phyloP scores from a whole-genome alignment of 306 rosid species.

The Gleditsia sinensis region DNA sequence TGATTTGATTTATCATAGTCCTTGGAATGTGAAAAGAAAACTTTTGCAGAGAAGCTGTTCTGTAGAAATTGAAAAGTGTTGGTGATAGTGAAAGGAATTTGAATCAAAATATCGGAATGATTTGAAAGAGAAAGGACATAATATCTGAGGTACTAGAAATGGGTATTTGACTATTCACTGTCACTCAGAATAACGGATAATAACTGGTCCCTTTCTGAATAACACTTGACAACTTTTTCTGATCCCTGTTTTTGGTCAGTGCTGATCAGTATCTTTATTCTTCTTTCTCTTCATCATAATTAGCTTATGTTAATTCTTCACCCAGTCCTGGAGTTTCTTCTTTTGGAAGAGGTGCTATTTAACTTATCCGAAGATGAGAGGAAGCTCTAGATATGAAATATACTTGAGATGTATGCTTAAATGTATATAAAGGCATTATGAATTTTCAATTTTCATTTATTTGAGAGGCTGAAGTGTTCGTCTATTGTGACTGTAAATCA shows the following conservation, averaged over 20 bases:
- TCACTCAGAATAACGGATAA: neutral
- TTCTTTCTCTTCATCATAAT: neutral
- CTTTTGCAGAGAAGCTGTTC: neutral
- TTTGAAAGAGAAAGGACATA: neutral
- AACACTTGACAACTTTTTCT: neutral
- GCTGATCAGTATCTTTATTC: constrained; percentile 7
- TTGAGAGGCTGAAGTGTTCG: neutral
- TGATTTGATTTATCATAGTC: neutral
- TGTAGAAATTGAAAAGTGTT: neutral
- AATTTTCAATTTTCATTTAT: no score
- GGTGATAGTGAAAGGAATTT: neutral
- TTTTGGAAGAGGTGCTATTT: neutral
- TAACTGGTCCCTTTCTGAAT: neutral
- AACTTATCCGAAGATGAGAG: neutral
- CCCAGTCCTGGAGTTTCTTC: neutral
- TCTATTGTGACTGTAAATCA: neutral
- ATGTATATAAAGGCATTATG: neutral
- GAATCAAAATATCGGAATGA: neutral
- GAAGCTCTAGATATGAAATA: neutral
- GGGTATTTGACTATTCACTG: neutral
- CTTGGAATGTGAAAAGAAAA: constrained; percentile 14
- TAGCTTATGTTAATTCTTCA: neutral
- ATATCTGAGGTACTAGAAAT: neutral
- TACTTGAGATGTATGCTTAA: neutral
- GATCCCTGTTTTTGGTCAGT: neutral